Evolutionary conservation across 768 basidiomycete genomes (phyloP), one percentile per base, ranked within the genome.

Genomic region (Lactarius indigo): DNA sequence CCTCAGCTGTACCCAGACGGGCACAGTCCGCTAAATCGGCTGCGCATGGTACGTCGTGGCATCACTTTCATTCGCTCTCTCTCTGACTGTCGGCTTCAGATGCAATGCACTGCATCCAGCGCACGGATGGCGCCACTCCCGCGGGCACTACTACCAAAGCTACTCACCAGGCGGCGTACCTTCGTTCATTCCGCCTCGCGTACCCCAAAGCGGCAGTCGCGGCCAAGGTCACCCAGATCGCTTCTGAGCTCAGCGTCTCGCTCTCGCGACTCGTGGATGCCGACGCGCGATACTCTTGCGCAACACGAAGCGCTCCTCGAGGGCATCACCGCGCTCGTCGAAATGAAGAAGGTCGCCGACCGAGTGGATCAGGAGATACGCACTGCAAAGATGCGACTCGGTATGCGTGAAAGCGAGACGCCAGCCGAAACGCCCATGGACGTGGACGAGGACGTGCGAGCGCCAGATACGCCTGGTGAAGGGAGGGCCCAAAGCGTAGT

Each of bases 121-220:
- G 92, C 54, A 83, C 83, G 6, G 91, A 92, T 20, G 79, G 79
- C 26, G 77, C 84, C 1, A 64, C 79, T 23, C 78, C 82, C 17
- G 74, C 76, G 1, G 79, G 84, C 6, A 80, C 87, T 60, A 80
- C 84, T 10, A 88, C 86, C n/a, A 93, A 94, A 77, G 81, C 86
- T 4, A 86, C 90, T 0, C 92, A 94, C 73, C 82, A 84, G 61
- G 88, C 92, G 2, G 94, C 88, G 8, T 86, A 87, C 73, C 83
- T 96, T 58, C 94, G 97, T 35, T 94, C 92, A 8, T 88, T 88
- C 75, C 96, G 93, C 75, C 81, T 97, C 31, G 89, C 94, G 1
- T 76, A 81, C 39, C 91, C 93, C 18, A 96, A 94, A 75, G 80
- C 87, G 5, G 82, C 87, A 44, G 81, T 89, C 28, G 84, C 87